Base-by-base conservation (phyloP, 768 basidiomycete species). In the Kwoniella shandongensis region DNA sequence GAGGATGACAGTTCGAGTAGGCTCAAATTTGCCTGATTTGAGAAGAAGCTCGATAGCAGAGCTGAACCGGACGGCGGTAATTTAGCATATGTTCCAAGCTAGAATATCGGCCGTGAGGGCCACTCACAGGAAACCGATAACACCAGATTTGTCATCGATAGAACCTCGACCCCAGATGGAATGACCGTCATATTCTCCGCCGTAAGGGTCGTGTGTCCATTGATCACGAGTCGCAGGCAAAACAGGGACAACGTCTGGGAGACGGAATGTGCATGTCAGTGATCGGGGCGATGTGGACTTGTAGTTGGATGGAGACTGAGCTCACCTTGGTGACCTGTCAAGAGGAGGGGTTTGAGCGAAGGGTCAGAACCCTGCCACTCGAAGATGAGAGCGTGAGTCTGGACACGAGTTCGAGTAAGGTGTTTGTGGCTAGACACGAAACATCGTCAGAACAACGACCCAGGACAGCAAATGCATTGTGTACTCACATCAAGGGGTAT, bases 381-480 rank as follows among this genome's bases (percentile, higher is more conserved):
- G 69, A 83, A 88, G 7, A 88, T 75, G 18, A 90, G 79, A 0
- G 83, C 88, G 65, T 86, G 88, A 0, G 84, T 87, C 71, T 88
- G 87, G 62, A 90, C 84, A 65, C 85, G 86, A 10, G 83, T 85
- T 51, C 86, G 78, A 20, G 78, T 68, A 41, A 89, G 79, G 8
- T 74, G 81, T n/a, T 78, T 45, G 72, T 88, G 84, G 11, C 86
- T 88, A 65, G 18, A 18, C 17, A 26, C 13, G 20, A 20, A 48
- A 32, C 44, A 22, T 10, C 25, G 7, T 20, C 44, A 26, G 46
- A 48, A 29, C 32, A 22, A 23, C 7, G 23, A 18, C 7, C 25
- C 5, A 4, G 47, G 30, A 38, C n/a, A 5, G 29, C 46, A 1
- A 44, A 23, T 44, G 4, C 26, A 44, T 18, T 27, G 10, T 25